These are phyloP conservation scores for Zymoseptoria pseudotritici DNA, from an alignment of 2,329 filamentous ascomycete species.

Conservation along the genomic window DNA sequence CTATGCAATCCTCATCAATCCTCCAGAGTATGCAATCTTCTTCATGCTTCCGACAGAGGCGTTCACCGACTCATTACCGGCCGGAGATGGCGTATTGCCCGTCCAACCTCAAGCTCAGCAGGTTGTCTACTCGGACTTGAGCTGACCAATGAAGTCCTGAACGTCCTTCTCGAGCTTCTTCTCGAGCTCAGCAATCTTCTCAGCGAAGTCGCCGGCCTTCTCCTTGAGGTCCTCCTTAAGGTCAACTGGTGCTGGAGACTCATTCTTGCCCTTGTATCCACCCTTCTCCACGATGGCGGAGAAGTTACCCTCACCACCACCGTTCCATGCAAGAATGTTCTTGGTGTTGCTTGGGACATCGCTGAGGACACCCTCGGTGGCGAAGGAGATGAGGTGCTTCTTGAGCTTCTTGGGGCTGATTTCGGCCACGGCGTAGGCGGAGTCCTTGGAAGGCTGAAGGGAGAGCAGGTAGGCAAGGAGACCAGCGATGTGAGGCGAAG, in stretches of 20 bases:
- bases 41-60: not conserved
- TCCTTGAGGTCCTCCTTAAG: conserved; percentile 16
- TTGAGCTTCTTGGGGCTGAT: conserved; percentile 95
- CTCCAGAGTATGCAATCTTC: not conserved
- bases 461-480: conserved; percentile 97
- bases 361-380: conserved; percentile 67
- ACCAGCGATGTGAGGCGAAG: conserved; percentile 92
- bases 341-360: conserved; percentile 80
- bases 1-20: not conserved
- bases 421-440: conserved; percentile 78
- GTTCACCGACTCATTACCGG: not conserved
- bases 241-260: conserved; percentile 12
- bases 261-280: conserved; percentile 28
- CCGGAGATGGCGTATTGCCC: not conserved
- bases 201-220: conserved; percentile 37
- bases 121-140: conserved; percentile 15
- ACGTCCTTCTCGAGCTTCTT: conserved; percentile 35
- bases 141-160: conserved; percentile 40
- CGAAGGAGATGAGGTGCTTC: conserved; percentile 74
- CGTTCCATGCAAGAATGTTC: conserved; percentile 98
- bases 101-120: not conserved
- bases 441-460: conserved; percentile 83
- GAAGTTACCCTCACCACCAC: conserved; percentile 90
- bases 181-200: conserved; percentile 34
- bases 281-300: conserved; percentile 36